phyloP scores from a whole-genome alignment of 805 yeast genomes.

The Myxozyma kluyveri region DNA sequence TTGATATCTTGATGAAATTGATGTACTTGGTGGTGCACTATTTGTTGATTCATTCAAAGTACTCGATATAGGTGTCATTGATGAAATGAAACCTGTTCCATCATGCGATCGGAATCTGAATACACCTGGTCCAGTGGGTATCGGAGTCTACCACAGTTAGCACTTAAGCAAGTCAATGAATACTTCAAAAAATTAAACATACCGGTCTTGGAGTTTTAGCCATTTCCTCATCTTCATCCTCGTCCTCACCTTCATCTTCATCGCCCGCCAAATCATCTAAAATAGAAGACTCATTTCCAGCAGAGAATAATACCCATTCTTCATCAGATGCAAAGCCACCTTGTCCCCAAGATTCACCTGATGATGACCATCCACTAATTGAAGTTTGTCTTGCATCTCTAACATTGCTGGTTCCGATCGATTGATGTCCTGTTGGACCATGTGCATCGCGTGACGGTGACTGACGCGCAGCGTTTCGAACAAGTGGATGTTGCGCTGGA shows the following conservation, averaged over 20 bases:
- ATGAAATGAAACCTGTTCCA: background rate
- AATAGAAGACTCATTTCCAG: slow-evolving; percentile 27
- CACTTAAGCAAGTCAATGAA: too few species aligned
- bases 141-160: too few species aligned
- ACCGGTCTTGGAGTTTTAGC: background rate
- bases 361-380: too few species aligned
- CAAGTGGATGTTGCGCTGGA: slow-evolving; percentile 28
- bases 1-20: background rate
- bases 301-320: slow-evolving; percentile 44
- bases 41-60: too few species aligned
- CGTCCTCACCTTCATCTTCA: slow-evolving; percentile 22
- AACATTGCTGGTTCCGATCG: too few species aligned
- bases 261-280: slow-evolving; percentile 18
- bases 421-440: too few species aligned
- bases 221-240: slow-evolving; percentile 11
- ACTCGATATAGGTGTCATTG: too few species aligned
- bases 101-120: background rate
- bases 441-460: too few species aligned
- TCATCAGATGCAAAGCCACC: slow-evolving; percentile 15
- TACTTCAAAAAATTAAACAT: too few species aligned
- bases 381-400: too few species aligned
- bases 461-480: too few species aligned
- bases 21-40: background rate
- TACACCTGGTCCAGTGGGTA: too few species aligned
- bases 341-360: slow-evolving; percentile 1